phyloP scores from a whole-genome alignment of 2,329 filamentous ascomycete species.

The Aspergillus eucalypticola region DNA sequence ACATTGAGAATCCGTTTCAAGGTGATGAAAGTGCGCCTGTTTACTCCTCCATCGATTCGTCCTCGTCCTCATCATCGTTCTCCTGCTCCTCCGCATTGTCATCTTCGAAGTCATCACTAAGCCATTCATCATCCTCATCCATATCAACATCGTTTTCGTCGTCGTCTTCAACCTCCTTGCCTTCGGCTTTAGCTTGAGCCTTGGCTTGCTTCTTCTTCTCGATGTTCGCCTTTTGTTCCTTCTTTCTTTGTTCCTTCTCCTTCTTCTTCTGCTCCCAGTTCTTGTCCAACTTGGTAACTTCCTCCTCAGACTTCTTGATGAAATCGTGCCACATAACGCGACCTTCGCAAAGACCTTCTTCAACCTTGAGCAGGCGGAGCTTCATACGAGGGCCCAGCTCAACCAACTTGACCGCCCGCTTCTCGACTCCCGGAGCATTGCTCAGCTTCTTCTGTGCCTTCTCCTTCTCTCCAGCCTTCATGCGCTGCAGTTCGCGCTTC shows the following conservation, averaged over 20 bases:
- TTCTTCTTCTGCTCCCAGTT: slow-evolving; percentile 75
- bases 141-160: slow-evolving; percentile 55
- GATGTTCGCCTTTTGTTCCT: slow-evolving; percentile 84
- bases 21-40: neutral
- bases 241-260: slow-evolving; percentile 79
- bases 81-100: slow-evolving; percentile 44
- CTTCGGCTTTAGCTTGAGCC: slow-evolving; percentile 48
- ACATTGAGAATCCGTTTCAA: neutral
- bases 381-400: slow-evolving; percentile 90
- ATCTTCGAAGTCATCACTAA: slow-evolving; percentile 53
- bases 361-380: slow-evolving; percentile 88
- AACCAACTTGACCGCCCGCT: slow-evolving; percentile 84
- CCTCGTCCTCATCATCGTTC: slow-evolving; percentile 27
- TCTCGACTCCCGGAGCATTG: slow-evolving; percentile 63
- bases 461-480: slow-evolving; percentile 46
- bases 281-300: slow-evolving; percentile 76
- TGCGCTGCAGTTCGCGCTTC: slow-evolving; percentile 52
- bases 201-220: slow-evolving; percentile 76
- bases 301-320: slow-evolving; percentile 77
- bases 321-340: slow-evolving; percentile 98
- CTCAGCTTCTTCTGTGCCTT: slow-evolving; percentile 46
- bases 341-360: slow-evolving; percentile 86
- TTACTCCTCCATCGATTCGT: slow-evolving; percentile 48
- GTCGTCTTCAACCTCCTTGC: slow-evolving; percentile 45
- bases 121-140: slow-evolving; percentile 56